phyloP scores from a whole-genome alignment of 495 filamentous ascomycete species.

The Daldinia loculata region DNA sequence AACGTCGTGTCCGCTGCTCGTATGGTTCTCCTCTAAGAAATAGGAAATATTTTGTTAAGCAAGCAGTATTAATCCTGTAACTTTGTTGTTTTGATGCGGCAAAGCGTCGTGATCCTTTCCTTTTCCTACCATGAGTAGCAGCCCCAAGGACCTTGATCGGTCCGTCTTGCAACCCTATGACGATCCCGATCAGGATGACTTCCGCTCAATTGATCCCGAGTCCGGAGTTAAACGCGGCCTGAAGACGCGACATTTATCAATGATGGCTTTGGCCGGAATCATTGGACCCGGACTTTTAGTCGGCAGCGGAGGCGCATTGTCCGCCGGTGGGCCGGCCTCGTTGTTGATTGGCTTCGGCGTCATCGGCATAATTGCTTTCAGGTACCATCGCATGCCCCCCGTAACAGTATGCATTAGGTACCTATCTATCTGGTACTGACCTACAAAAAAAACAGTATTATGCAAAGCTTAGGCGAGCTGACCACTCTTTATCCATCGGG shows the following conservation, averaged over 20 bases:
- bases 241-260: conserved; percentile 74
- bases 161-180: conserved; percentile 8
- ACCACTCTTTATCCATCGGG: conserved; percentile 75
- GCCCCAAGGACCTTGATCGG: conserved; percentile 27
- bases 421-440: not conserved
- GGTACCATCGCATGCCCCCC: conserved; percentile 40
- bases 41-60: not conserved
- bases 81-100: not conserved
- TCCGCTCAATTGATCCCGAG: conserved; percentile 55
- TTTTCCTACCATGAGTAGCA: conserved; percentile 20
- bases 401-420: not conserved
- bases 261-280: conserved; percentile 73
- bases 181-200: conserved; percentile 48
- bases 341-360: conserved; percentile 71
- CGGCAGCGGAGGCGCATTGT: conserved; percentile 68
- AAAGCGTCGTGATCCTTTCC: not conserved
- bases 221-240: conserved; percentile 63
- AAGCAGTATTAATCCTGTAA: not conserved
- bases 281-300: conserved; percentile 64
- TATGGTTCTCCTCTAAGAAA: not conserved
- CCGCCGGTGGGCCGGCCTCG: conserved; percentile 68
- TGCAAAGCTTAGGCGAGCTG: conserved; percentile 73
- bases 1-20: not conserved
- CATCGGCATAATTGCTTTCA: conserved; percentile 73
- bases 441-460: conserved; percentile 48